Conservation (phyloP, 352 stramenopile genomes). For the Pythium brassicae region DNA sequence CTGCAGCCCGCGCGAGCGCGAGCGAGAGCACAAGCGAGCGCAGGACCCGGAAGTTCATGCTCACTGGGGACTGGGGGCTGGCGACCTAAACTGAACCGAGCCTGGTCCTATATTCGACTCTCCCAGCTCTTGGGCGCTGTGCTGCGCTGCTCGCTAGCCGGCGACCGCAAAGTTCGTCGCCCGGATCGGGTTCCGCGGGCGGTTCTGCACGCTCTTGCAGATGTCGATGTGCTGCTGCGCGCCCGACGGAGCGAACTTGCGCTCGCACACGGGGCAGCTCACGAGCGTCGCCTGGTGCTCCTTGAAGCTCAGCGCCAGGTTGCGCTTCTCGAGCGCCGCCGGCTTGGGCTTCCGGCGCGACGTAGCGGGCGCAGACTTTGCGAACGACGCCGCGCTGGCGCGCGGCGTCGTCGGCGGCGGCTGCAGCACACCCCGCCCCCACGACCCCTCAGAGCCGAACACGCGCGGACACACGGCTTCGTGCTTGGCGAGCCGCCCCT, state of each 20-base stretch:
- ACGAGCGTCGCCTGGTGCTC: slow-evolving; percentile 79
- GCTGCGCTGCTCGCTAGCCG: slow-evolving; percentile 19
- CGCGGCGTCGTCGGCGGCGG: not conserved
- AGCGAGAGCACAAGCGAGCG: not conserved
- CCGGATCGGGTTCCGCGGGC: slow-evolving; percentile 66
- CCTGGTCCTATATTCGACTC: no score
- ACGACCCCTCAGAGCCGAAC: slow-evolving; percentile 71
- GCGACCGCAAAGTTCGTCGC: slow-evolving; percentile 60
- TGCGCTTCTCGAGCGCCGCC: slow-evolving; percentile 35
- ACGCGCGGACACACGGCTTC: slow-evolving; percentile 76
- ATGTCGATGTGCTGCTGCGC: slow-evolving; percentile 85
- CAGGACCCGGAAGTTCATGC: not conserved
- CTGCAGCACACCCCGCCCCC: slow-evolving; percentile 44
- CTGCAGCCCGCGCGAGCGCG: not conserved
- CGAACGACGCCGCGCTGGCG: not conserved
- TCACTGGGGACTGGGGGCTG: no score
- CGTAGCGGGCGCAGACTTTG: no score
- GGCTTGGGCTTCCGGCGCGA: slow-evolving; percentile 20
- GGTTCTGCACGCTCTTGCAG: slow-evolving; percentile 79
- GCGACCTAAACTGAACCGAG: no score
- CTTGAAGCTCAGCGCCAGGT: slow-evolving; percentile 63
- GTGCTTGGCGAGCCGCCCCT: slow-evolving; percentile 76
- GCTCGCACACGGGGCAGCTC: slow-evolving; percentile 71
- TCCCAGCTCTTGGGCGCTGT: no score
- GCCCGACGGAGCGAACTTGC: slow-evolving; percentile 77